Conservation (phyloP, 2,329 filamentous ascomycete genomes). For the Monosporascus sp. region DNA sequence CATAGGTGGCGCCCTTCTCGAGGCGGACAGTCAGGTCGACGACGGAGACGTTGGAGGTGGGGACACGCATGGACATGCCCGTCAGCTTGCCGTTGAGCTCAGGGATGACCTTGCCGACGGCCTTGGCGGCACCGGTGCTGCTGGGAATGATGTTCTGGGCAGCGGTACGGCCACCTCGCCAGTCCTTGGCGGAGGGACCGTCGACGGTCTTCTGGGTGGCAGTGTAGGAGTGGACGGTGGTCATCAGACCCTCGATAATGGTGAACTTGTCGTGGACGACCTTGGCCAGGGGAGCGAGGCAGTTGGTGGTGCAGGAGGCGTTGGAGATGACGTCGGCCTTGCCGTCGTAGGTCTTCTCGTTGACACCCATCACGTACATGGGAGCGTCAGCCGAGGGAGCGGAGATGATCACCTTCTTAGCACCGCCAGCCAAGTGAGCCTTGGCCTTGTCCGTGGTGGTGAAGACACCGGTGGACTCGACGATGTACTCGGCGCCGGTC, state of each 20-base stretch:
- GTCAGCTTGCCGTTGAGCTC: slow-evolving; percentile 98
- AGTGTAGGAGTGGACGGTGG: slow-evolving; percentile 99
- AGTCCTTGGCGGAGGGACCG: slow-evolving; percentile 96
- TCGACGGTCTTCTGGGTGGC: slow-evolving; percentile 99
- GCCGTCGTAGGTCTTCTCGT: slow-evolving; percentile 88
- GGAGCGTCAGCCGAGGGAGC: slow-evolving; percentile 91
- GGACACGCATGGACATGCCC: slow-evolving; percentile 99
- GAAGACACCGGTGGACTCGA: slow-evolving; percentile 99
- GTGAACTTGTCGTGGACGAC: slow-evolving; percentile 97
- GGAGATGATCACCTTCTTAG: slow-evolving; percentile 96
- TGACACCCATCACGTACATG: slow-evolving; percentile 99
- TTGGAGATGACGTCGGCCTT: slow-evolving; percentile 95
- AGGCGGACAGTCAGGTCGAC: slow-evolving; percentile 93
- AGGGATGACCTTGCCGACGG: slow-evolving; percentile 99
- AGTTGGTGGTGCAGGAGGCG: slow-evolving; percentile 99
- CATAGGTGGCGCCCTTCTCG: slow-evolving; percentile 83
- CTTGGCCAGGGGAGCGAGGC: slow-evolving; percentile 98
- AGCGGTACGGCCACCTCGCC: slow-evolving; percentile 97
- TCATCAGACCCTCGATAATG: slow-evolving; percentile 99
- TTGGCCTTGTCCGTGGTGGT: slow-evolving; percentile 95
- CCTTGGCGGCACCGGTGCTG: slow-evolving; percentile 99
- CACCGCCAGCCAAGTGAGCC: slow-evolving; percentile 90
- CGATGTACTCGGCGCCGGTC: slow-evolving; percentile 85
- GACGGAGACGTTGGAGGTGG: slow-evolving; percentile 97
- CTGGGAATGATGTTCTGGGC: slow-evolving; percentile 99